These are phyloP conservation scores for Hypoxylon rubiginosum DNA, from an alignment of 2,329 filamentous ascomycete species.

Conservation along the genomic window DNA sequence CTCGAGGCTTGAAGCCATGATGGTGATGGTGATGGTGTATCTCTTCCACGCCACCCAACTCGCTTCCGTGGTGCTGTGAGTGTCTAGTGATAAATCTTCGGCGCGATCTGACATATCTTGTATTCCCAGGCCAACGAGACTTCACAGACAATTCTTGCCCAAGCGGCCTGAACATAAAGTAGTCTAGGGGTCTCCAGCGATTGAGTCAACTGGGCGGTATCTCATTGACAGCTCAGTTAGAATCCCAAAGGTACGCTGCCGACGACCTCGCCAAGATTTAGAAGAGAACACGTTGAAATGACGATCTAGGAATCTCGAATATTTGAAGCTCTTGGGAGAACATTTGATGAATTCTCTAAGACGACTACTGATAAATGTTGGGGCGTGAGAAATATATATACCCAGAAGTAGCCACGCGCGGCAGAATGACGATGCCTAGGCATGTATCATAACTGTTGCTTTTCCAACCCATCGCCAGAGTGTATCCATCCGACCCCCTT, in stretches of 20 bases:
- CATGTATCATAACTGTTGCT: background rate
- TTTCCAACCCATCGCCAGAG: conserved; percentile 24
- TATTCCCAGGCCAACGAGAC: background rate
- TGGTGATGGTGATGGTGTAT: background rate
- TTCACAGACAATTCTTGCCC: background rate
- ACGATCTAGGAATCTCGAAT: background rate
- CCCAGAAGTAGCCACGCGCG: background rate
- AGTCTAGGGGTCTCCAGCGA: background rate
- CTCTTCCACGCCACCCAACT: background rate
- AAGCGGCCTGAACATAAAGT: background rate
- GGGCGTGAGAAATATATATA: background rate
- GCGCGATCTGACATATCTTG: background rate
- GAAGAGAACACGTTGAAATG: background rate
- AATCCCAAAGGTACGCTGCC: background rate
- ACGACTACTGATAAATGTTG: background rate
- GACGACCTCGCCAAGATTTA: background rate
- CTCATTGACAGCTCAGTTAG: background rate
- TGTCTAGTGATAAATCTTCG: background rate
- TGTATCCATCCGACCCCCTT: conserved; percentile 21
- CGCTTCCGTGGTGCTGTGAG: background rate
- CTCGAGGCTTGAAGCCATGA: background rate
- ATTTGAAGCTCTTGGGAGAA: background rate
- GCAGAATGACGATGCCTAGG: conserved; percentile 14
- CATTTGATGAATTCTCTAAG: background rate
- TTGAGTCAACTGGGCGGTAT: background rate